Conservation (phyloP, 129 eudicot species). For the Smallanthus sonchifolius region DNA sequence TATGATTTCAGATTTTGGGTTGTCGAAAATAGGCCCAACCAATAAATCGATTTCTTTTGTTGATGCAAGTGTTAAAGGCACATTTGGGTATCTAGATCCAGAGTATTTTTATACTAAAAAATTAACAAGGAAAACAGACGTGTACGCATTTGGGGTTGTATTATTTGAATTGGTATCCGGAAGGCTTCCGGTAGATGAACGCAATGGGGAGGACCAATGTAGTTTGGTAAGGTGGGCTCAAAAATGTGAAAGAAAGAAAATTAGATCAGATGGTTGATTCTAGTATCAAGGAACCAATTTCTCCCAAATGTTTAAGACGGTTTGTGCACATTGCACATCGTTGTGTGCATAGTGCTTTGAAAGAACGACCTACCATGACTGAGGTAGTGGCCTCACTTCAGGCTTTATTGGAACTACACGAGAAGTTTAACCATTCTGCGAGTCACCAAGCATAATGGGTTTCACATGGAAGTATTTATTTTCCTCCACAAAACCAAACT, state of each 20-base stretch:
- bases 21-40: slow-evolving; percentile 17
- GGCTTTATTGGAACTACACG: slow-evolving; percentile 1
- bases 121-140: slow-evolving; percentile 25
- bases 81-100: slow-evolving; percentile 32
- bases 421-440: not conserved
- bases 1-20: not conserved
- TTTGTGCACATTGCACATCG: slow-evolving; percentile 15
- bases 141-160: slow-evolving; percentile 27
- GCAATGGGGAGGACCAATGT: not conserved
- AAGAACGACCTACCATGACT: slow-evolving; percentile 25
- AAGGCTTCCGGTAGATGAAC: slow-evolving; percentile 19
- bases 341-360: slow-evolving; percentile 1
- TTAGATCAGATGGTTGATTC: slow-evolving; percentile 21
- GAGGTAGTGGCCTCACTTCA: slow-evolving; percentile 28
- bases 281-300: not conserved
- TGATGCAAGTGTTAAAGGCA: slow-evolving; percentile 25
- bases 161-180: slow-evolving; percentile 23
- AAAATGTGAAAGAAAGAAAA: slow-evolving; percentile 11
- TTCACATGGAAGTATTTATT: not conserved
- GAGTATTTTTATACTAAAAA: slow-evolving; percentile 19
- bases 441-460: not conserved
- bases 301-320: slow-evolving; percentile 1
- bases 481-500: not conserved
- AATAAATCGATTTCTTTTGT: not conserved
- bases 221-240: slow-evolving; percentile 28